phyloP scores from a whole-genome alignment of 2,329 filamentous ascomycete species.

The Penicillium griseofulvum region DNA sequence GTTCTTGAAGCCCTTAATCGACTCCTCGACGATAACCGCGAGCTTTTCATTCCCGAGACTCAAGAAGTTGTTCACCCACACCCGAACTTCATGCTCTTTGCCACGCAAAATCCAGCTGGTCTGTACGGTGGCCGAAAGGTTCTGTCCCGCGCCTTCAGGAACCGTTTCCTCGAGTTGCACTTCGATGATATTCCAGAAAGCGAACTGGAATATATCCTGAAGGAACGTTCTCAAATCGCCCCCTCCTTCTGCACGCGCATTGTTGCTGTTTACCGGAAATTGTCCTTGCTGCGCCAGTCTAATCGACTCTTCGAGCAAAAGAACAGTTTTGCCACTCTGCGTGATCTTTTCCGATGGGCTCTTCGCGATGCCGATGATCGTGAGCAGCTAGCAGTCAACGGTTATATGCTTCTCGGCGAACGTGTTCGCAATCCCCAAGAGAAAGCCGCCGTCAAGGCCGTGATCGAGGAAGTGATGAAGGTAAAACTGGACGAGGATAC shows the following conservation, averaged over 20 bases:
- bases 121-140: conserved; percentile 93
- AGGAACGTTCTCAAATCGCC: conserved; percentile 82
- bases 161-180: conserved; percentile 93
- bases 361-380: conserved; percentile 78
- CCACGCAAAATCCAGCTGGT: conserved; percentile 94
- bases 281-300: conserved; percentile 85
- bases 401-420: conserved; percentile 94
- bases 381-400: conserved; percentile 85
- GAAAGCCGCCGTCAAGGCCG: conserved; percentile 74
- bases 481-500: conserved; percentile 71
- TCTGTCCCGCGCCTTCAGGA: conserved; percentile 90
- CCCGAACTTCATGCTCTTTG: conserved; percentile 95
- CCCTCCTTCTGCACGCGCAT: conserved; percentile 90
- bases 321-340: conserved; percentile 91
- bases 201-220: conserved; percentile 87
- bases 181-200: conserved; percentile 97
- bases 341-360: conserved; percentile 96
- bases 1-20: conserved; percentile 95
- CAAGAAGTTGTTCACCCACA: conserved; percentile 92
- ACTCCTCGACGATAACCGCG: conserved; percentile 91
- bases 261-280: conserved; percentile 87
- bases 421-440: conserved; percentile 90
- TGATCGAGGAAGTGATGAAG: conserved; percentile 89
- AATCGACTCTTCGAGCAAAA: conserved; percentile 93
- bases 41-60: conserved; percentile 92